phyloP scores from a whole-genome alignment of 805 yeast genomes.

The Lachancea meyersii region DNA sequence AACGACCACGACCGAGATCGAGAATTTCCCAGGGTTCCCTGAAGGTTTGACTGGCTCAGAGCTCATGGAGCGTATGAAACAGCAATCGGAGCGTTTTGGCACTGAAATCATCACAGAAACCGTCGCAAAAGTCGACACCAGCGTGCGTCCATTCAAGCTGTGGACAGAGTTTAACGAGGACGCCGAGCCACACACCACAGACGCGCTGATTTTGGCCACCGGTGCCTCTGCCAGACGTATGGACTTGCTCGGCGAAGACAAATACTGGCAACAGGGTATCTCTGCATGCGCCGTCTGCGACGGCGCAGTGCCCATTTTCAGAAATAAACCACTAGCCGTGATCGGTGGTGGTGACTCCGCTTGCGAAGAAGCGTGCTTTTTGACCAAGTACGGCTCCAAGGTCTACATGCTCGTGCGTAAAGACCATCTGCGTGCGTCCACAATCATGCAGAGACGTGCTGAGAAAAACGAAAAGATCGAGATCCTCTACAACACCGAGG shows the following conservation, averaged over 20 bases:
- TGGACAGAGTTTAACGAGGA: slow-evolving; percentile 97
- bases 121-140: slow-evolving; percentile 82
- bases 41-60: slow-evolving; percentile 80
- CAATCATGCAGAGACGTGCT: slow-evolving; percentile 94
- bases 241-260: slow-evolving; percentile 91
- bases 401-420: slow-evolving; percentile 91
- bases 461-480: slow-evolving; percentile 80
- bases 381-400: slow-evolving; percentile 96
- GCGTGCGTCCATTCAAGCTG: slow-evolving; percentile 85
- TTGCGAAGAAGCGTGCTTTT: slow-evolving; percentile 95
- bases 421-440: slow-evolving; percentile 89
- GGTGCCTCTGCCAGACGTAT: slow-evolving; percentile 98
- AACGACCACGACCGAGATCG: slow-evolving; percentile 97
- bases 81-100: slow-evolving; percentile 82
- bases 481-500: slow-evolving; percentile 77
- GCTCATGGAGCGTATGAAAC: slow-evolving; percentile 91
- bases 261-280: slow-evolving; percentile 98
- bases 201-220: slow-evolving; percentile 88
- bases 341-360: slow-evolving; percentile 99
- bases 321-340: slow-evolving; percentile 96
- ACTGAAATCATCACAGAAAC: slow-evolving; percentile 95
- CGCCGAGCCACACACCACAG: slow-evolving; percentile 83
- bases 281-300: slow-evolving; percentile 99
- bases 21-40: slow-evolving; percentile 99
- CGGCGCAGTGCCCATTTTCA: slow-evolving; percentile 98